These are phyloP conservation scores for Colletotrichum somersetense DNA, from an alignment of 2,329 filamentous ascomycete species.

Conservation along the genomic window DNA sequence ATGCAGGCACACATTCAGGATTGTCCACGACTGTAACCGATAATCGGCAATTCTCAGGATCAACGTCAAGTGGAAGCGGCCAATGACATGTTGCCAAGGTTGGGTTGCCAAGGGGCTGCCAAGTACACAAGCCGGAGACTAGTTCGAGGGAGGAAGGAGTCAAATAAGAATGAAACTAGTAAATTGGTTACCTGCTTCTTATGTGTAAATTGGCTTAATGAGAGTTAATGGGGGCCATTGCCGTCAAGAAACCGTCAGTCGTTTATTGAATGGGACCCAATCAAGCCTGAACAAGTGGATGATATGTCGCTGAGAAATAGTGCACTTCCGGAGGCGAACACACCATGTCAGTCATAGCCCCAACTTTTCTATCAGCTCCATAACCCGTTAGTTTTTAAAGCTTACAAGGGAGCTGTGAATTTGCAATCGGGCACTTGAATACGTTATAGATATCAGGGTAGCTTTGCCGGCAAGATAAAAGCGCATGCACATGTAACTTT, in stretches of 20 bases:
- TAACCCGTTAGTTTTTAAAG: no score
- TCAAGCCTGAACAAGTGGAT: not conserved
- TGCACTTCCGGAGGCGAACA: not conserved
- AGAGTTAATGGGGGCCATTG: not conserved
- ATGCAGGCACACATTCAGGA: not conserved
- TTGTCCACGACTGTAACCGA: not conserved
- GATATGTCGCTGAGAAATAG: constrained; percentile 11
- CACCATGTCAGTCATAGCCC: constrained; percentile 4
- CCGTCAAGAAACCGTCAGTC: not conserved
- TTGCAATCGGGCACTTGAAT: not conserved
- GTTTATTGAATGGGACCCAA: not conserved
- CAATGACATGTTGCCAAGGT: constrained; percentile 22
- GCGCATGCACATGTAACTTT: not conserved
- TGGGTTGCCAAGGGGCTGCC: constrained; percentile 16
- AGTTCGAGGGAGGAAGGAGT: constrained; percentile 38
- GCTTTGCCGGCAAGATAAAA: not conserved
- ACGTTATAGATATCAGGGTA: not conserved
- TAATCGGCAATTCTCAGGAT: constrained; percentile 10
- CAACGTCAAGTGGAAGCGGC: not conserved
- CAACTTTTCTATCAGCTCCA: not conserved
- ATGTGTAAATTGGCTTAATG: no score
- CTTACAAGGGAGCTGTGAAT: constrained; percentile 5
- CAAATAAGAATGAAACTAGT: constrained; percentile 26
- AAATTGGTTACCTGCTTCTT: not conserved
- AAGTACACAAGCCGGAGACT: constrained; percentile 32